phyloP scores from a whole-genome alignment of 768 basidiomycete species.

The Russula vinacea region DNA sequence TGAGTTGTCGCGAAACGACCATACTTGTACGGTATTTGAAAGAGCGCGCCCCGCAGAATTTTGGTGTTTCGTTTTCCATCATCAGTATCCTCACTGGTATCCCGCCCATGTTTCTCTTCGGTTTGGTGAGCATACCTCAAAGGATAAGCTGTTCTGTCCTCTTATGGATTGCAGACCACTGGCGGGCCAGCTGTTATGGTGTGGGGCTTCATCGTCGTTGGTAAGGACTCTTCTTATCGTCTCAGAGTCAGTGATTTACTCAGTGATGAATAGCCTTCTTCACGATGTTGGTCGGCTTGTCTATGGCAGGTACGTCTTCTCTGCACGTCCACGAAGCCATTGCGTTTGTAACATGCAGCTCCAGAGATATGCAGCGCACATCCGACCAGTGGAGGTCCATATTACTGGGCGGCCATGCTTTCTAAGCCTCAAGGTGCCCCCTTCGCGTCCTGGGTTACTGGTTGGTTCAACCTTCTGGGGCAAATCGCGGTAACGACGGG shows the following conservation, averaged over 20 bases:
- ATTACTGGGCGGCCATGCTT: slow-evolving; percentile 80
- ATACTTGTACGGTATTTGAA: slow-evolving; percentile 6
- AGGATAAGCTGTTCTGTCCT: neutral
- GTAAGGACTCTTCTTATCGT: slow-evolving; percentile 38
- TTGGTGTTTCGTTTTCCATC: slow-evolving; percentile 72
- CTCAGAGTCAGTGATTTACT: slow-evolving; percentile 5
- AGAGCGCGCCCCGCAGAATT: slow-evolving; percentile 46
- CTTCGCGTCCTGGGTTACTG: slow-evolving; percentile 71
- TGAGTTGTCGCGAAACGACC: slow-evolving; percentile 32
- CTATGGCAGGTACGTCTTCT: slow-evolving; percentile 62
- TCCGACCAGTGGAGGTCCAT: slow-evolving; percentile 71
- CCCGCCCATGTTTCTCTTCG: slow-evolving; percentile 65
- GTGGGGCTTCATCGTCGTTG: slow-evolving; percentile 67
- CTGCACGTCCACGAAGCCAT: neutral
- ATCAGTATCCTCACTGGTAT: slow-evolving; percentile 74
- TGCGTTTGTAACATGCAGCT: neutral
- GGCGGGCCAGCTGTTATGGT: slow-evolving; percentile 78
- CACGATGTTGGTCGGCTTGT: slow-evolving; percentile 67
- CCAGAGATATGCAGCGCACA: slow-evolving; percentile 55
- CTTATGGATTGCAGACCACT: slow-evolving; percentile 47
- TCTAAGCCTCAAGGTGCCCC: slow-evolving; percentile 55
- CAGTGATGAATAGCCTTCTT: slow-evolving; percentile 47
- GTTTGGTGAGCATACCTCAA: slow-evolving; percentile 48
- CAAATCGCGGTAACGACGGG: slow-evolving; percentile 78
- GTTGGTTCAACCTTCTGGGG: slow-evolving; percentile 71